phyloP scores from a whole-genome alignment of 192 early-diverging fungal genomes.

The Backusella circina region DNA sequence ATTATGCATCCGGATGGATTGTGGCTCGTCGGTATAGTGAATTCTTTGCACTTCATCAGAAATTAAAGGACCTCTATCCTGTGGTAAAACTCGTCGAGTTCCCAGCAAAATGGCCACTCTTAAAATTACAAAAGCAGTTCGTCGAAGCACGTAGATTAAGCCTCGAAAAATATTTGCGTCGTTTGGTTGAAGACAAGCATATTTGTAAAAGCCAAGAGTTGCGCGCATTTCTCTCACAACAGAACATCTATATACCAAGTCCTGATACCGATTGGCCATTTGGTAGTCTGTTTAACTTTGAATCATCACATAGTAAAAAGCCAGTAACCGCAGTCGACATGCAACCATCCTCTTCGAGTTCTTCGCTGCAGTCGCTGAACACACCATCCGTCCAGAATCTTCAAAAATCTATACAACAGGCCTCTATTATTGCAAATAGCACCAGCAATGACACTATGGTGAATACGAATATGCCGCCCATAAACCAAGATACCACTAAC shows the following conservation, averaged over 20 bases:
- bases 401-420: conserved; percentile 1
- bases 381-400: conserved; percentile 16
- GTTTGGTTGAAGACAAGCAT: conserved; percentile 45
- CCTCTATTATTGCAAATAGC: background rate
- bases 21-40: conserved; percentile 81
- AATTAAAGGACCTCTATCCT: conserved; percentile 53
- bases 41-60: conserved; percentile 78
- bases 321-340: background rate
- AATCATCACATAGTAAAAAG: background rate
- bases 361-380: background rate
- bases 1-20: conserved; percentile 65
- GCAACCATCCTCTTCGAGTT: background rate
- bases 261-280: conserved; percentile 11
- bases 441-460: background rate
- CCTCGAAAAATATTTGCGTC: conserved; percentile 73
- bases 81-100: conserved; percentile 66
- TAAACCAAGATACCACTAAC: background rate
- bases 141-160: conserved; percentile 65
- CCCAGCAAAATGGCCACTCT: conserved; percentile 68
- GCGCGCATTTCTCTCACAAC: conserved; percentile 69
- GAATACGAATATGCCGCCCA: background rate
- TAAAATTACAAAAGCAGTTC: conserved; percentile 60
- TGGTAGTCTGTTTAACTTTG: conserved; percentile 2
- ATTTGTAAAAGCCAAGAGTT: conserved; percentile 63
- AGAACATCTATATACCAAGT: conserved; percentile 42